Base-by-base conservation (phyloP, 2,329 filamentous ascomycete species). In the Talaromyces sp. region DNA sequence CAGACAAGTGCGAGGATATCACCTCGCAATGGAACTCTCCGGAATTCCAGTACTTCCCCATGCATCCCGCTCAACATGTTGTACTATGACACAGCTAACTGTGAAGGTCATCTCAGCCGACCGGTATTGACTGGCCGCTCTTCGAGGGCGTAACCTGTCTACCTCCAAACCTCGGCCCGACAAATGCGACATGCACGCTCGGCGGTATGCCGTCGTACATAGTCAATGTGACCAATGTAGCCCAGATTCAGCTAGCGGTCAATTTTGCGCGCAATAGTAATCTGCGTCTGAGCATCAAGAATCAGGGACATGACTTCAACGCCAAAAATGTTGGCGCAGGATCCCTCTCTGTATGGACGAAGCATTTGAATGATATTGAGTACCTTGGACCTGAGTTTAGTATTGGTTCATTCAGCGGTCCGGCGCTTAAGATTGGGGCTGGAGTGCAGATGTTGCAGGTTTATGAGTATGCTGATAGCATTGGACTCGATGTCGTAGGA, bases 401-500 rank as follows among this genome's bases (percentile, higher is more conserved):
- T n/a, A 50, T 61, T 31, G 79, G 80, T 78, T 70, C 79, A 43
- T 70, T 75, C 2, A 67, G 74, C 19, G 60, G 58, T 27, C 50
- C 58, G 2, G 43, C 58, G 1, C 31, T 65, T n/a, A 65, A 65
- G 27, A 62, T 65, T 19, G 63, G 56, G 8, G 59, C 63, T 15
- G 63, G 63, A n/a, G 43, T 62, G 43, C 33, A 58, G 17, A 41
- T 25, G 50, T 50, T 50, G 47, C 57, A 65, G 39, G 52, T 54
- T 9, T 65, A 65, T 25, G 39, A 65, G 10, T 31, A 39, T 39
- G 80, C 85, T 0, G 75, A 82, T 61, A 69, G 75, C 1, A 70
- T 78, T 64, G 80, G 82, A 56, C 74, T 85, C 19, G 79, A 80
- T 0, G 75, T 88, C 3, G 83, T 89, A 0, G 84, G 83, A 1